Base-by-base conservation (phyloP, 345 rosid species). In the Arabidopsis arenosa region DNA sequence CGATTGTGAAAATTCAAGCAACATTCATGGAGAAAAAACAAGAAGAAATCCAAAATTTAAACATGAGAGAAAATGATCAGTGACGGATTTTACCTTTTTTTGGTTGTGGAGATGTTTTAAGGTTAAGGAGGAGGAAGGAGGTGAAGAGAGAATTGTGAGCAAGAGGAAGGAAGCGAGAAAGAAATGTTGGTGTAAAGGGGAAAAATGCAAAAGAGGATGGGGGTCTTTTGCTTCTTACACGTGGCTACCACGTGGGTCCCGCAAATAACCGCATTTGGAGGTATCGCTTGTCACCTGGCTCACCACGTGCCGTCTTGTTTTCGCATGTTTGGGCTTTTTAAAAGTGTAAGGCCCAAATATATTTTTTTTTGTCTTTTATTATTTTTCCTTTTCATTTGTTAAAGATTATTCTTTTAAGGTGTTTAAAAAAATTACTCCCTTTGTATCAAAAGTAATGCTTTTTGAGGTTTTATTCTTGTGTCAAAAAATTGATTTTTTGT, bases 231-330 rank as follows among this genome's bases (percentile, higher is more conserved):
- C 58, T 54, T 13, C 5, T 44, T 63, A 58, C 73, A 75, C 79
- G 78, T 74, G 66, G 58, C 32, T 5, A 26, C 4, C 65, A 76
- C 75, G 75, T 70, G 75, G 75, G 75, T 3, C 80, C 75, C 75
- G 6, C 33, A 15, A 21, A 18, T 76, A 68, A 75, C 74, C 17
- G 74, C 57, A 60, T 36, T 68, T 60, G 68, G 75, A 76, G 43
- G 21, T 30, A 5, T 61, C 63, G 23, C 64, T 15, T 75, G 54
- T 43, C 69, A 59, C 63, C 68, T 41, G 18, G 7, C 1, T 5
- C 2, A 33, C 63, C 49, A 68, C 79, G 79, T 61, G 49, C 63
- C 43, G 1, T 48, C 9, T 56, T 45, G 1, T 37, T 8, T 3
- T 36, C 3, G 8, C 33, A 26, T 36, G 9, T 17, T 30, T 60